phyloP scores from a whole-genome alignment of 2,329 filamentous ascomycete genomes.

The Ciborinia camelliae region DNA sequence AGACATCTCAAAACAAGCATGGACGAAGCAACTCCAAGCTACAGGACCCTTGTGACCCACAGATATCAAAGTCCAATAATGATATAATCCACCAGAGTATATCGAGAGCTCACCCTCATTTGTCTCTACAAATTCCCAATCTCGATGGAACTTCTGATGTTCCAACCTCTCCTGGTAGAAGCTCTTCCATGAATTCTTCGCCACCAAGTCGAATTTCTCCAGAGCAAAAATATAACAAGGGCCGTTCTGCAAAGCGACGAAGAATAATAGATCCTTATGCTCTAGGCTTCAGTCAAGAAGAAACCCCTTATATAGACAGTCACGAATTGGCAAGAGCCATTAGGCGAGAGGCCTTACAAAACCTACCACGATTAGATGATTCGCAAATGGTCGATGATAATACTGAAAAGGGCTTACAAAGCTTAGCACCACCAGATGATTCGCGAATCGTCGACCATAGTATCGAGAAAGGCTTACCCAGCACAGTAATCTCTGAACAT shows the following conservation, averaged over 20 bases:
- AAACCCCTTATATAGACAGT: not conserved
- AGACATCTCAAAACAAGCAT: not conserved
- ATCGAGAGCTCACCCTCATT: not conserved
- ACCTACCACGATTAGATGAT: not conserved
- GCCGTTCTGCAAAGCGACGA: slow-evolving; percentile 4
- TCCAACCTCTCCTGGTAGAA: not conserved
- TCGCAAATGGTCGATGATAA: not conserved
- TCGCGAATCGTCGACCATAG: not conserved
- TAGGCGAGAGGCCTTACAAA: slow-evolving; percentile 5
- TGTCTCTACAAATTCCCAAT: not conserved
- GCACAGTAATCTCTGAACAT: not conserved
- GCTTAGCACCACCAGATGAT: not conserved
- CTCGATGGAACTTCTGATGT: not conserved
- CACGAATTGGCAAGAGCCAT: slow-evolving; percentile 14
- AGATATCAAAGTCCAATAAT: not conserved
- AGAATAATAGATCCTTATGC: not conserved
- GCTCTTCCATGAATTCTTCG: not conserved
- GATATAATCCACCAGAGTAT: not conserved
- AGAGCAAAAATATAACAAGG: not conserved
- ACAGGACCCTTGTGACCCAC: not conserved
- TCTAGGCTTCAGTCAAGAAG: slow-evolving; percentile 17
- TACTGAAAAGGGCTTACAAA: not conserved
- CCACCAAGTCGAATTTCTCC: not conserved
- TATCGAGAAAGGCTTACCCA: not conserved
- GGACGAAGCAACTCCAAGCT: not conserved